These are phyloP conservation scores for Trametes sp. DNA, from an alignment of 1,284 basidiomycete genomes.

Conservation along the genomic window DNA sequence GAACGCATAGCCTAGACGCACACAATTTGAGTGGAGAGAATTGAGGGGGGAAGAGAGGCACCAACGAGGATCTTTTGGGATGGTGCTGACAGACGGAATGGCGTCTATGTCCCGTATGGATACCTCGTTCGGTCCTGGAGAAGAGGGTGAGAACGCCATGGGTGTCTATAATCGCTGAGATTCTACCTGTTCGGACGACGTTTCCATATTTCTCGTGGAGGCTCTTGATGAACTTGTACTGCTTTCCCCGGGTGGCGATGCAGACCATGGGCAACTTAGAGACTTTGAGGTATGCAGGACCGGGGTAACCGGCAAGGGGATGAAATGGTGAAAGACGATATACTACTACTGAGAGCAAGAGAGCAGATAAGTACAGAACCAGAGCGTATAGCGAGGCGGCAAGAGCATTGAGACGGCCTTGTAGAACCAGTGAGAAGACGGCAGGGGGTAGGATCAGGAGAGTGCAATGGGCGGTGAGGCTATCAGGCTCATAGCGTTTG, in stretches of 20 bases:
- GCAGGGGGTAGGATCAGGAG: not conserved
- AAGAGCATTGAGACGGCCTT: too few relatives aligned
- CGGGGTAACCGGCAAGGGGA: constrained; percentile 41
- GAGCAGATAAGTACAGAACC: not conserved
- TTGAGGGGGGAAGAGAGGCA: too few relatives aligned
- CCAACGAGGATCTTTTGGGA: constrained; percentile 13
- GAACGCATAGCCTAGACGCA: not conserved
- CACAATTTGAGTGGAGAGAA: not conserved
- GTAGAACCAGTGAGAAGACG: not conserved
- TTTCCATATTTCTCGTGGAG: constrained; percentile 42
- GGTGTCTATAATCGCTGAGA: not conserved
- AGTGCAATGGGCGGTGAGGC: not conserved
- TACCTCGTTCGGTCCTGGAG: constrained; percentile 20
- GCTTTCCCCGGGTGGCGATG: constrained; percentile 30
- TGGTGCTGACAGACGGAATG: constrained; percentile 1
- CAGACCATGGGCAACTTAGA: constrained; percentile 36
- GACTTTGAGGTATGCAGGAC: constrained; percentile 38
- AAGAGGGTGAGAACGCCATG: not conserved
- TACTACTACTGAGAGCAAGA: constrained; percentile 28
- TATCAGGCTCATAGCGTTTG: not conserved
- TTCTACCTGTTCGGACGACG: constrained; percentile 39
- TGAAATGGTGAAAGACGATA: constrained; percentile 44
- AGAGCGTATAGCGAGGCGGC: too few relatives aligned
- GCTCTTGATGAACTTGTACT: constrained; percentile 34
- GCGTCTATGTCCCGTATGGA: constrained; percentile 3